Percentiles rank a stretch among this genome's conserved stretches.
Conservation (phyloP, 2,329 filamentous ascomycete genomes). For the Sphaerulina populicola region DNA sequence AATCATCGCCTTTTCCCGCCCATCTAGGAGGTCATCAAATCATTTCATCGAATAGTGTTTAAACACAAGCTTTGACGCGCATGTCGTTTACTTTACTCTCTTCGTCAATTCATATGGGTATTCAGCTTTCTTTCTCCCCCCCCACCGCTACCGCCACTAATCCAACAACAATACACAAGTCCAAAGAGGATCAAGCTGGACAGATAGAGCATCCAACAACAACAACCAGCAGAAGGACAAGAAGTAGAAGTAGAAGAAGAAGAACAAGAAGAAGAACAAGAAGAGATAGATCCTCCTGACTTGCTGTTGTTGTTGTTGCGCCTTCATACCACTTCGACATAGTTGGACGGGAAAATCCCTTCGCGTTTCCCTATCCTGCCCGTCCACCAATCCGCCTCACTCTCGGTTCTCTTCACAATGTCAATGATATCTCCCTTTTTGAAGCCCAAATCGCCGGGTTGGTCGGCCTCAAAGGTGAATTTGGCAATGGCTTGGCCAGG, state of each 20-base stretch:
- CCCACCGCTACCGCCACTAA: neutral
- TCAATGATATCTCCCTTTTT: conserved; percentile 97
- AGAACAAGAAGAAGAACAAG: no score
- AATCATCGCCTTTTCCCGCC: no score
- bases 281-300: neutral
- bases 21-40: no score
- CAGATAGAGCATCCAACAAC: neutral
- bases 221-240: no score
- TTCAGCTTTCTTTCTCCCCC: neutral
- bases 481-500: conserved; percentile 79
- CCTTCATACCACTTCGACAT: conserved; percentile 26
- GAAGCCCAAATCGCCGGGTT: conserved; percentile 85
- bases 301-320: neutral
- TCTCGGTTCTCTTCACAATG: conserved; percentile 88
- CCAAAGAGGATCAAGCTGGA: neutral
- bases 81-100: neutral
- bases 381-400: conserved; percentile 95
- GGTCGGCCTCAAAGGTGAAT: conserved; percentile 90
- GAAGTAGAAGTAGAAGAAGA: no score
- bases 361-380: conserved; percentile 75
- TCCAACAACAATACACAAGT: neutral
- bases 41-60: neutral
- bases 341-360: conserved; percentile 64
- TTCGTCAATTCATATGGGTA: neutral
- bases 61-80: neutral